Evolutionary conservation across 1,139 yeast genomes (phyloP).

Genomic region (Candida sanyaensis): DNA sequence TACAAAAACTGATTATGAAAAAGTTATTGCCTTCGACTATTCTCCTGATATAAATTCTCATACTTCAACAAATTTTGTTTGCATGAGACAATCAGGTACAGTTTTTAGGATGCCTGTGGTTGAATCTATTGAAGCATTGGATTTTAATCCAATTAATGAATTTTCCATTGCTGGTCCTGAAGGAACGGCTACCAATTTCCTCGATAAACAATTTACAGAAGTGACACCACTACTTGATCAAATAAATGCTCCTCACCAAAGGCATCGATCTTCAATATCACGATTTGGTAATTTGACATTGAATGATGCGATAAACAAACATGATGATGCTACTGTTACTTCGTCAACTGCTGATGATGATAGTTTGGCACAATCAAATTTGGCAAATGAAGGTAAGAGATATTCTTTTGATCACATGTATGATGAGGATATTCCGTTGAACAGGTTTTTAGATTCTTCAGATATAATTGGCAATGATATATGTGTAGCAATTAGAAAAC

Average conservation of each 20-base stretch:
- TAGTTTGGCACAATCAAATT: slow-evolving; percentile 16
- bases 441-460: slow-evolving; percentile 32
- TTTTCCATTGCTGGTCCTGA: slow-evolving; percentile 67
- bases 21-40: slow-evolving; percentile 85
- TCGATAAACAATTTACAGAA: slow-evolving; percentile 16
- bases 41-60: slow-evolving; percentile 53
- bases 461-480: slow-evolving; percentile 60
- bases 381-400: slow-evolving; percentile 6
- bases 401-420: slow-evolving; percentile 13
- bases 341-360: slow-evolving; percentile 38
- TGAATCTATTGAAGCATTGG: slow-evolving; percentile 65
- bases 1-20: slow-evolving; percentile 72
- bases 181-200: slow-evolving; percentile 50
- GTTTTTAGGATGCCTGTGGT: slow-evolving; percentile 77
- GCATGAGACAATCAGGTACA: slow-evolving; percentile 89
- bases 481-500: slow-evolving; percentile 61
- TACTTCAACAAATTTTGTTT: slow-evolving; percentile 62
- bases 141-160: slow-evolving; percentile 73
- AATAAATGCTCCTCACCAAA: slow-evolving; percentile 10
- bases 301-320: slow-evolving; percentile 23
- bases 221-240: slow-evolving; percentile 3
- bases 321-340: slow-evolving; percentile 22
- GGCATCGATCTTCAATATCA: slow-evolving; percentile 9
- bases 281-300: slow-evolving; percentile 21
- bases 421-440: slow-evolving; percentile 31